These are phyloP conservation scores for Leccinellum rugosiceps DNA, from an alignment of 768 basidiomycete species.

Conservation along the genomic window DNA sequence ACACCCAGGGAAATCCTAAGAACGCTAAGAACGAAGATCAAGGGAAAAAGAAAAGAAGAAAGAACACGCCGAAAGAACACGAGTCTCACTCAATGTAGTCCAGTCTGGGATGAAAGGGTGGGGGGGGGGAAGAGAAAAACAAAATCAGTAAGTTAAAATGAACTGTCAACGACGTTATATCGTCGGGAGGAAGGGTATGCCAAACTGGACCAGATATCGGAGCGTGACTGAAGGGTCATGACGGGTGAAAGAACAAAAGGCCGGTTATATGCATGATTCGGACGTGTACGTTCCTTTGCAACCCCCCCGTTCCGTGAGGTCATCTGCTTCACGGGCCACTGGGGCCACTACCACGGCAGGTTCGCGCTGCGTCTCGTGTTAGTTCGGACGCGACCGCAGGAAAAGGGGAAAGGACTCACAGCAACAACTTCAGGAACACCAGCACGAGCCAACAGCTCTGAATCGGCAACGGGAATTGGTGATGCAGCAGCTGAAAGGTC, in stretches of 20 bases:
- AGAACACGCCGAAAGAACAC: neutral
- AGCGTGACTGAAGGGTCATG: neutral
- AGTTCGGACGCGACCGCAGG: neutral
- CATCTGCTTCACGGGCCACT: constrained; percentile 15
- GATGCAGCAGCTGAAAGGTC: constrained; percentile 24
- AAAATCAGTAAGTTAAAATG: neutral
- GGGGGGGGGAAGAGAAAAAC: neutral
- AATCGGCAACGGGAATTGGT: constrained; percentile 20
- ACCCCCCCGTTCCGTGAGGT: constrained; percentile 12
- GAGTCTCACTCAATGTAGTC: constrained; percentile 3
- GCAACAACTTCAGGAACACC: constrained; percentile 4
- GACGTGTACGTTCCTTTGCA: neutral
- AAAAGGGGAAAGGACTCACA: constrained; percentile 8
- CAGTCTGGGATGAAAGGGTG: neutral
- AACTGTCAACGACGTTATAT: constrained; percentile 3
- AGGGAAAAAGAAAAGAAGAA: neutral
- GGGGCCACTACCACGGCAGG: constrained; percentile 6
- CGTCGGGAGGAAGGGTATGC: neutral
- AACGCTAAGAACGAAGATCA: neutral
- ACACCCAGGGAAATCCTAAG: constrained; percentile 10
- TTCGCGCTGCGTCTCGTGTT: constrained; percentile 9
- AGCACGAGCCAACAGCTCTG: constrained; percentile 1
- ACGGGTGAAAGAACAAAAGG: neutral
- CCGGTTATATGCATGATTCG: neutral
- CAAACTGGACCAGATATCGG: neutral